phyloP scores from a whole-genome alignment of 2,329 filamentous ascomycete species.

The Pseudogymnoascus sp. region DNA sequence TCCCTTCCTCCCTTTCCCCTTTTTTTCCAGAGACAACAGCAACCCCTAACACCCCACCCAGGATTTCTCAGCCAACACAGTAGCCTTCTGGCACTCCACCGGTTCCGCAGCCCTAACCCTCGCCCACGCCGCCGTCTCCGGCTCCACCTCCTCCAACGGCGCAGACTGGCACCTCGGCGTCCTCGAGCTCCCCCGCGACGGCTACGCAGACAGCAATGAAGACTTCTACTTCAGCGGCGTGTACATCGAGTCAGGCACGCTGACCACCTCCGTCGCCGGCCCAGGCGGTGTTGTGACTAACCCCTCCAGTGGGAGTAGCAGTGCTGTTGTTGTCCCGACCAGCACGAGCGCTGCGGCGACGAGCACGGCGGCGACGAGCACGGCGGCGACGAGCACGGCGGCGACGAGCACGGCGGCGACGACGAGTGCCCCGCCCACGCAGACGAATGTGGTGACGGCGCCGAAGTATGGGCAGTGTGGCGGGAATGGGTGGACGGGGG shows the following conservation, averaged over 20 bases:
- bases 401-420: constrained; percentile 9
- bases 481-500: constrained; percentile 25
- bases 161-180: constrained; percentile 66
- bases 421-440: constrained; percentile 1
- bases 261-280: constrained; percentile 33
- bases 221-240: constrained; percentile 66
- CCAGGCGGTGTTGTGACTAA: constrained; percentile 19
- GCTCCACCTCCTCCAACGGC: constrained; percentile 55
- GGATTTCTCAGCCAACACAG: constrained; percentile 52
- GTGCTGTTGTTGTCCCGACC: too few species aligned
- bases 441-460: constrained; percentile 10
- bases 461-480: constrained; percentile 28
- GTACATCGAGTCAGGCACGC: constrained; percentile 53
- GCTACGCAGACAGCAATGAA: constrained; percentile 46
- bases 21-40: neutral
- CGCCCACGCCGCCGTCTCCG: constrained; percentile 51
- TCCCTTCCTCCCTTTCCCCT: neutral
- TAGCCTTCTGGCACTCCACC: constrained; percentile 63
- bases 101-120: constrained; percentile 47
- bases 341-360: neutral
- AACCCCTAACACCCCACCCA: constrained; percentile 11
- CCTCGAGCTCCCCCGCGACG: constrained; percentile 51
- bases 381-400: constrained; percentile 11
- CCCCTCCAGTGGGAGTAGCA: constrained; percentile 8
- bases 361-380: constrained; percentile 9